Evolutionary conservation across 2,329 filamentous ascomycete genomes (phyloP), one percentile per base, ranked within the genome.

Genomic region (Penicillium corylophilum): DNA sequence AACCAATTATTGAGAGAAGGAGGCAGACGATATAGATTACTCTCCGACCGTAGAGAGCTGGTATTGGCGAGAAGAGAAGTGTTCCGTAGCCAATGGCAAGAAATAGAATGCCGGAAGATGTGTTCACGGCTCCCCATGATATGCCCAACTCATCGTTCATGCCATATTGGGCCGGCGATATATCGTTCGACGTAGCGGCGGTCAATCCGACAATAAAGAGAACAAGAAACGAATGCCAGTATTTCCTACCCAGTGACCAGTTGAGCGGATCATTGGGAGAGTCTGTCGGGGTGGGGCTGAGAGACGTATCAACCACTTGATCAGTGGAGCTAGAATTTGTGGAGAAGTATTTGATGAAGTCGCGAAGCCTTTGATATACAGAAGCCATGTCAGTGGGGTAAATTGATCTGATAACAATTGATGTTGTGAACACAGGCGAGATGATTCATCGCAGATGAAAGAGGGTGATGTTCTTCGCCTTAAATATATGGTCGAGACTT

Each of bases 61-160:
- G 77, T 16, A 77, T 74, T 0, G 81, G 79, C 16, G 77, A 79
- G 29, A 79, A 74, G 10, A 83, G 69, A 42, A 83, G 64, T 1
- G 78, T 79, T 69, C 78, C 81, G 59, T 81, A 82, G 5, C 80
- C 81, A 47, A 83, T 82, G 2, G 74, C 78, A 28, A 80, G 61
- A 58, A 83, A 83, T 41, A 83, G 63, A 1, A 83, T 77, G 20
- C 80, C 81, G 0, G 79, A 80, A n/a, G 78, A 80, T 4, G 77
- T 81, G 48, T 83, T 82, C 66, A 81, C 79, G 5, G 77, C 71
- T 29, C 70, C 69, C 58, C 80, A 82, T 22, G 71, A 71, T 50
- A 83, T 81, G 10, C 75, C 77, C 16, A 80, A 71, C 40, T 82
- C 70, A 1, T 71, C 71, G 23, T 79, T 75, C 62, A 81, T 76